Evolutionary conservation across 305 asterid species (phyloP), one percentile per base, ranked within the genome.

Genomic region (Withania somnifera): DNA sequence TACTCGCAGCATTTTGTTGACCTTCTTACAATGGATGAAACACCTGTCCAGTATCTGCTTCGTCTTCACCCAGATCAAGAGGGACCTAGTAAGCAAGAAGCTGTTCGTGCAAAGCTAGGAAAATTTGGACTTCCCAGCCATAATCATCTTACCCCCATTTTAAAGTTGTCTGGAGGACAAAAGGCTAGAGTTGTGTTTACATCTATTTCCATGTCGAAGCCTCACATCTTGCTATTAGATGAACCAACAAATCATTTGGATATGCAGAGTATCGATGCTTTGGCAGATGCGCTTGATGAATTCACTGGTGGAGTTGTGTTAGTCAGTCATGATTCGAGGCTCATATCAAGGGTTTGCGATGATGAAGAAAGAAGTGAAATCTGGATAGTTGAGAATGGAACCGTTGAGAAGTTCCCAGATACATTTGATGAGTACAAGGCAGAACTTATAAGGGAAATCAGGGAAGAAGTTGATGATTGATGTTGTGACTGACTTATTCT

Each of bases 41-140:
- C 93, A 7, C 95, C 97, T 4, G 98, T 95, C 67, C 95, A 93
- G 47, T 95, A 92, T 85, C 91, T 95, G 81, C 97, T 95, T 61
- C 94, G 94, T 2, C 87, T 95, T 26, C 98, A 93, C 83, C 98
- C 98, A 0, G 94, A 91, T n/a, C 98, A 95, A 87, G 94, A 89
- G 73, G 98, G 98, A 53, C 85, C 89, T 20, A 93, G 98, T 85
- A 95, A 92, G 86, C 97, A 92, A 81, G 98, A 95, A 81, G 98
- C 94, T 24, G 97, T 95, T 26, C 90, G 98, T 57, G 97, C 97
- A 24, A 92, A 90, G 88, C 95, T 93, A 5, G 98, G 98, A 50
- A 95, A 95, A 82, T 95, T 91, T 40, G 98, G 98, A 54, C 98
- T 95, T 66, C 94, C 94, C 79, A 92, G 98, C 90, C 97, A 92